A percentile compares a stretch with the other conserved stretches of the same genome.
phyloP scores from a whole-genome alignment of 306 rosid species.

The Carpinus viminea region DNA sequence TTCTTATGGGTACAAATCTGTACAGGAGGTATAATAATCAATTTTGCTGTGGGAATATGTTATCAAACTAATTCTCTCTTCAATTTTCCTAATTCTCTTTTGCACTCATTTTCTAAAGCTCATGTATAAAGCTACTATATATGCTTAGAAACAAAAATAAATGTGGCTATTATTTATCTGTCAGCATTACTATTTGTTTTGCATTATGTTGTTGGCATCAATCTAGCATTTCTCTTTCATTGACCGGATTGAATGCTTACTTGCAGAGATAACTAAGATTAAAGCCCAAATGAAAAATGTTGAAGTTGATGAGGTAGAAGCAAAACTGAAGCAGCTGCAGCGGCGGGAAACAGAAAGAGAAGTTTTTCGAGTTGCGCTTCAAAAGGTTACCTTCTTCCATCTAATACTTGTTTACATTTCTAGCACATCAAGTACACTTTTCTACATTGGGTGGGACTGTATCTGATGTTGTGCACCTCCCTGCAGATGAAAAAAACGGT shows the following conservation, averaged over 20 bases:
- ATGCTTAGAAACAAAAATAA: no score
- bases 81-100: no score
- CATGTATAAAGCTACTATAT: no score
- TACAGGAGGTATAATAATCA: no score
- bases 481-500: neutral
- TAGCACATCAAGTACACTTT: neutral
- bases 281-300: neutral
- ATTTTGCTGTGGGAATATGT: no score
- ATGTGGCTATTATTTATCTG: no score
- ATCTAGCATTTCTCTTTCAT: neutral
- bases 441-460: neutral
- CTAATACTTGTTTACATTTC: neutral
- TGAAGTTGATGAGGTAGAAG: neutral
- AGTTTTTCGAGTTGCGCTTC: neutral
- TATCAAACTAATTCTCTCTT: no score
- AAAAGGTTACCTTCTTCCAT: neutral
- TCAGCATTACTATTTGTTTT: no score
- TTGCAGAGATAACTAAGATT: neutral
- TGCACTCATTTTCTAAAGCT: no score
- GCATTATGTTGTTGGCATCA: neutral
- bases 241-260: no score
- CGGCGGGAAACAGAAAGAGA: neutral
- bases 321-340: neutral
- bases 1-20: no score
- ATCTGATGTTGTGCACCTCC: neutral